These are phyloP conservation scores for Fusarium cyanostomum DNA, from an alignment of 2,329 filamentous ascomycete genomes.

Conservation along the genomic window DNA sequence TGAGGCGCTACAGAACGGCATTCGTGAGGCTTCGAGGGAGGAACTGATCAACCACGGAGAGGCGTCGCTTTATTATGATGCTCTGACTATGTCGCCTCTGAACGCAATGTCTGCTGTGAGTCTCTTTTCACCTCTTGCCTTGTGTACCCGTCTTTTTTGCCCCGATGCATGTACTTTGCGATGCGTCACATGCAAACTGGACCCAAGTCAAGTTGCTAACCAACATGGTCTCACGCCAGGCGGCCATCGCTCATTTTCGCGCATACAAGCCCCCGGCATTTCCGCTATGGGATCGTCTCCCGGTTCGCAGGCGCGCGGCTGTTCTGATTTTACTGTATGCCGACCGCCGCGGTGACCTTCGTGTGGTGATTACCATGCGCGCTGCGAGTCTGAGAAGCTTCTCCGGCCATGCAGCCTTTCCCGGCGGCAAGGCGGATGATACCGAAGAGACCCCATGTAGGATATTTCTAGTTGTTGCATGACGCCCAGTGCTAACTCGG, in stretches of 20 bases:
- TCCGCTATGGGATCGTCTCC: conserved; percentile 69
- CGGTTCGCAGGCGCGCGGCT: conserved; percentile 77
- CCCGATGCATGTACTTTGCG: conserved; percentile 26
- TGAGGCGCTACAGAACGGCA: conserved; percentile 35
- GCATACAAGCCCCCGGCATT: conserved; percentile 70
- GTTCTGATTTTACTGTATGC: conserved; percentile 90
- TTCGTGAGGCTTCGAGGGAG: conserved; percentile 32
- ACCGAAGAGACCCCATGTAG: conserved; percentile 68
- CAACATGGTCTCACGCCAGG: conserved; percentile 50
- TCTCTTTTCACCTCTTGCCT: conserved; percentile 34
- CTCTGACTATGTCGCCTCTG: conserved; percentile 65
- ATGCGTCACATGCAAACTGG: conserved; percentile 3
- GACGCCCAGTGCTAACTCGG: background rate
- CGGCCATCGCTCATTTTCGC: conserved; percentile 68
- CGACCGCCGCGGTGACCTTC: conserved; percentile 80
- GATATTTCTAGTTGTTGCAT: conserved; percentile 25
- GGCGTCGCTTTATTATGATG: conserved; percentile 66
- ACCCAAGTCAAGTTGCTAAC: conserved; percentile 15
- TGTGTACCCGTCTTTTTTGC: background rate
- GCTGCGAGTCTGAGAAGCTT: conserved; percentile 71
- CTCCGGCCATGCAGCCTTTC: conserved; percentile 88
- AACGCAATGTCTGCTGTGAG: conserved; percentile 64
- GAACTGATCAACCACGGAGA: conserved; percentile 43
- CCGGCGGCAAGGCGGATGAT: conserved; percentile 77
- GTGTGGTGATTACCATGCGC: conserved; percentile 75